A percentile compares a stretch with the other conserved stretches of the same genome.
phyloP scores from a whole-genome alignment of 345 rosid genomes.

The Geranium rotundifolium region DNA sequence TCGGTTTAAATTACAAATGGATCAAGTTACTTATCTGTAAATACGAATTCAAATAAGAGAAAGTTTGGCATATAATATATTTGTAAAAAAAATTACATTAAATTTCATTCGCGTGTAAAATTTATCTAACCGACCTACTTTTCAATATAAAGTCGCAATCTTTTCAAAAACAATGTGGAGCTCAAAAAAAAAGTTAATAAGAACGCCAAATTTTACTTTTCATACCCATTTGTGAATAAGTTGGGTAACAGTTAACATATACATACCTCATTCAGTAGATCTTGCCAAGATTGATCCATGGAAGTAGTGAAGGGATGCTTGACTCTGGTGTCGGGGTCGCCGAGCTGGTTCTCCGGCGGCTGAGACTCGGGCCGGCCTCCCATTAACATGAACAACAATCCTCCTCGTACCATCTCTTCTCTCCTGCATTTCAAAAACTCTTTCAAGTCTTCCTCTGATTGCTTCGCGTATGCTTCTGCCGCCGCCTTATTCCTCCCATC shows the following conservation, averaged over 20 bases:
- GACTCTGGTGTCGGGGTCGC: constrained; percentile 34
- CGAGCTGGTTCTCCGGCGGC: constrained; percentile 31
- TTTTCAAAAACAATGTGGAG: too few relatives aligned
- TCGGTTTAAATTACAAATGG: too few relatives aligned
- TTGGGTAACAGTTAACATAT: too few relatives aligned
- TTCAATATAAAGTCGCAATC: too few relatives aligned
- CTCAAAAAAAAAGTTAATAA: too few relatives aligned
- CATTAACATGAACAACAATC: constrained; percentile 45
- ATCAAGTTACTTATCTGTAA: too few relatives aligned
- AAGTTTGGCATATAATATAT: too few relatives aligned
- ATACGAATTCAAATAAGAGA: too few relatives aligned
- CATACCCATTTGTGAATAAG: neutral
- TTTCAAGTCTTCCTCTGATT: constrained; percentile 39
- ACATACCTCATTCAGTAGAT: constrained; percentile 41
- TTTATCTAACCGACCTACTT: too few relatives aligned
- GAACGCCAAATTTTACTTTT: too few relatives aligned
- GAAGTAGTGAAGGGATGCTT: constrained; percentile 51
- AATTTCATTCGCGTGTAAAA: too few relatives aligned
- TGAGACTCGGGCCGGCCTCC: constrained; percentile 31
- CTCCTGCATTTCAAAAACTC: constrained; percentile 40
- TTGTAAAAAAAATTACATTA: too few relatives aligned
- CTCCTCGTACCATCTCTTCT: constrained; percentile 47
- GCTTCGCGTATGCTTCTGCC: constrained; percentile 40
- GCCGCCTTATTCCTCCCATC: constrained; percentile 43
- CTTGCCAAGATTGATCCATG: constrained; percentile 63